Conservation (phyloP, 805 yeast species). For the Dipodascus albidus region DNA sequence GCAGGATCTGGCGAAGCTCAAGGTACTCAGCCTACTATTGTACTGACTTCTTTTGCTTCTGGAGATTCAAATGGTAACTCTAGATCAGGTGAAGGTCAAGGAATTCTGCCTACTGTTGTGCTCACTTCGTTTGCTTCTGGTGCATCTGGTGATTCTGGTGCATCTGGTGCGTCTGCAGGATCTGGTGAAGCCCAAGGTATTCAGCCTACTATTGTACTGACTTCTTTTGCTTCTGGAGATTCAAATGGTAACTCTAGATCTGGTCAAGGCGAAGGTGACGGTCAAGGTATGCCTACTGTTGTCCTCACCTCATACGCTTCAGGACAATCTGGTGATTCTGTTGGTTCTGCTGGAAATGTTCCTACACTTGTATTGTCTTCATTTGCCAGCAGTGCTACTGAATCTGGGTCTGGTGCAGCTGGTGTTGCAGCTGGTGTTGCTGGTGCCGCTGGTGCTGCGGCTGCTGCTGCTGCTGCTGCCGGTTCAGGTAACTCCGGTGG, state of each 20-base stretch:
- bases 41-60: not conserved
- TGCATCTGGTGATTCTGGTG: not conserved
- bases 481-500: not conserved
- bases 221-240: not conserved
- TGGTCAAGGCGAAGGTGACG: not conserved
- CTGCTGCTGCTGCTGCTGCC: not conserved
- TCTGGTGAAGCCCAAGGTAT: not conserved
- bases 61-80: not conserved
- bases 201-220: not conserved
- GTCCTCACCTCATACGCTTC: not conserved
- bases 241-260: not conserved
- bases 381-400: too few relatives aligned
- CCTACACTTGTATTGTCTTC: too few relatives aligned
- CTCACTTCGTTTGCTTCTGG: not conserved
- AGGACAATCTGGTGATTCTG: not conserved
- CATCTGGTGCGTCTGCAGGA: not conserved
- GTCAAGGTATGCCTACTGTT: not conserved
- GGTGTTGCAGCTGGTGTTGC: not conserved
- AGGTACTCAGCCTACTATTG: not conserved
- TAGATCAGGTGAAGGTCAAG: not conserved
- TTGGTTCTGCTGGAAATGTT: not conserved
- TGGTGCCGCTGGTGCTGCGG: not conserved
- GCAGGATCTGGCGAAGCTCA: not conserved
- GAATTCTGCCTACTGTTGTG: not conserved
- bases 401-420: not conserved